These are phyloP conservation scores for Serendipita sp. DNA, from an alignment of 1,284 basidiomycete species.

Conservation along the genomic window DNA sequence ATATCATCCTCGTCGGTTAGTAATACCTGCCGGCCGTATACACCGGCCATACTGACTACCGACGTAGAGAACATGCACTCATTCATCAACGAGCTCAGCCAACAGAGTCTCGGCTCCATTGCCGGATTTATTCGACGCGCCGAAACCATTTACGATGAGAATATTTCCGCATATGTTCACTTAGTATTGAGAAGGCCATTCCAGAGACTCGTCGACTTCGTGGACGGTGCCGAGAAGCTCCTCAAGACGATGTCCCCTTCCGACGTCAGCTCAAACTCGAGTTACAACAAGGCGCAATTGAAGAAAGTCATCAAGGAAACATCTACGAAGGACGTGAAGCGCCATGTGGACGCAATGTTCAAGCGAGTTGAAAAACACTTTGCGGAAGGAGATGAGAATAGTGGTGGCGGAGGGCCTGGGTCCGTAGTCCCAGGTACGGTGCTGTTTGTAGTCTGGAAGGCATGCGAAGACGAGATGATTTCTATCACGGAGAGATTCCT, in stretches of 20 bases:
- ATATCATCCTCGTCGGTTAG: conserved; percentile 87
- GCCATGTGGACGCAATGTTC: conserved; percentile 70
- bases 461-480: conserved; percentile 69
- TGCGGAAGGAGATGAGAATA: conserved; percentile 39
- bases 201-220: conserved; percentile 83
- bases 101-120: conserved; percentile 56
- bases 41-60: background rate
- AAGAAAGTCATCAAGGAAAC: conserved; percentile 82
- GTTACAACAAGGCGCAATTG: conserved; percentile 62
- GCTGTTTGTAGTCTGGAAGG: conserved; percentile 73
- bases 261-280: conserved; percentile 65
- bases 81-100: conserved; percentile 70
- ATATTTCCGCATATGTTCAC: conserved; percentile 72
- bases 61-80: conserved; percentile 86
- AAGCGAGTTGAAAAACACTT: conserved; percentile 96
- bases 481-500: conserved; percentile 56
- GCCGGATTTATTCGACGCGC: conserved; percentile 58
- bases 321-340: conserved; percentile 77
- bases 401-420: conserved; percentile 30
- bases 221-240: conserved; percentile 79
- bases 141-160: conserved; percentile 76
- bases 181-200: conserved; percentile 79
- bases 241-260: conserved; percentile 67
- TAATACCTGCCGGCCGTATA: conserved; percentile 11
- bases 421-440: conserved; percentile 47